Conservation (phyloP, 192 early-diverging fungal genomes). For the Backusella parvicylindrica region DNA sequence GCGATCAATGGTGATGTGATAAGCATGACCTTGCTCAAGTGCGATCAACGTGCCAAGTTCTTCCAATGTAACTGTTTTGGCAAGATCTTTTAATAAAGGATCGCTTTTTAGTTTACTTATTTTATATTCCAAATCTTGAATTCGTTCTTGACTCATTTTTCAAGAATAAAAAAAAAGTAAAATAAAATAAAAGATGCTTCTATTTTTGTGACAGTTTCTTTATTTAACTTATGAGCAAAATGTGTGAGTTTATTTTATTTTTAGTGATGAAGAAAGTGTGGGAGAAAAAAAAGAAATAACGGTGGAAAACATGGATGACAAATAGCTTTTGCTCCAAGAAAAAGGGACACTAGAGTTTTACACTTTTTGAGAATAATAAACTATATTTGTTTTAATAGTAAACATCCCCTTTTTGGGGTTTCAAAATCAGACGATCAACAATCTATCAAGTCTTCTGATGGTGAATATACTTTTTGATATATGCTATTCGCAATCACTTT, state of each 20-base stretch:
- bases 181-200: neutral
- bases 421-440: too few relatives aligned
- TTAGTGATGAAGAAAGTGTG: neutral
- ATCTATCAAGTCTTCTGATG: too few relatives aligned
- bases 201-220: neutral
- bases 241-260: too few relatives aligned
- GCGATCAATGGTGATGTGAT: conserved; percentile 15
- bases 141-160: neutral
- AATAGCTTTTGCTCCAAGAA: too few relatives aligned
- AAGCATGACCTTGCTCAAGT: conserved; percentile 24
- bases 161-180: neutral
- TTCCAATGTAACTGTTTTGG: neutral
- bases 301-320: neutral
- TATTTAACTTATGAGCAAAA: too few relatives aligned
- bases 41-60: conserved; percentile 25
- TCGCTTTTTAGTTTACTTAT: conserved; percentile 8
- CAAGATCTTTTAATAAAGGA: conserved; percentile 23
- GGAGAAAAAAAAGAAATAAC: neutral
- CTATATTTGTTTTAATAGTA: too few relatives aligned
- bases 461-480: too few relatives aligned
- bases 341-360: too few relatives aligned
- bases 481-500: too few relatives aligned
- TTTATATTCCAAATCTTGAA: neutral
- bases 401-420: too few relatives aligned
- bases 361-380: too few relatives aligned